Evolutionary conservation across 805 yeast genomes (phyloP), one percentile per base, ranked within the genome.

Genomic region (Candida hispaniensis): DNA sequence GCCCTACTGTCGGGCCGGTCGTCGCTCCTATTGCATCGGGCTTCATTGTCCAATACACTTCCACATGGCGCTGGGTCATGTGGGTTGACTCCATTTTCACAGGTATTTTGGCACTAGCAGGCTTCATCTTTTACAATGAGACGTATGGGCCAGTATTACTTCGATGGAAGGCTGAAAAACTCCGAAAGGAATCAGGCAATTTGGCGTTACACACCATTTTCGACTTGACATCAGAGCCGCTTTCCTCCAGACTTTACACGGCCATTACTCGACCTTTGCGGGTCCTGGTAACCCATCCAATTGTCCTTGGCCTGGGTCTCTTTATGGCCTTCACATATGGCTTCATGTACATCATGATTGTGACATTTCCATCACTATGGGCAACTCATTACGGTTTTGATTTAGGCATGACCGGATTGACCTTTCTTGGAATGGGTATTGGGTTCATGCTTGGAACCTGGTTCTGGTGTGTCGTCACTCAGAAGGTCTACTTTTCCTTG

Each of bases 271-370:
- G 82, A 34, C 83, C 83, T 3, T 27, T 74, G 12, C 57, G 55
- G 26, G 54, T 75, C 38, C 54, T 75, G 17, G 51, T 63, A 23
- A 62, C 71, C 14, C 71, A 75, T 47, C 81, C 81, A 3, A 72
- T 76, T 67, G 71, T 75, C 18, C 56, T 71, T 16, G 75, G 78
- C 0, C 56, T 76, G 21, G 80, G 81, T 3, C 50, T 67, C 4
- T 73, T 69, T 50, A 64, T 72, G 70, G 82, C 82, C 2, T 70
- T 73, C 48, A 63, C 66, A 5, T 76, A 75, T 49, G 82, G 81
- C 10, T 70, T 72, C 56, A 63, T 74, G 66, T 75, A 76, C 52
- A 60, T 75, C 40, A 58, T 75, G 61, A 61, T 75, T 39, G 73
- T 70, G 12, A 63, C 76, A 3, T 75, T 71, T 56, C 79, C 81